A percentile compares a stretch with the other conserved stretches of the same genome.
These are phyloP conservation scores for Triticum monococcum DNA, from an alignment of 176 grass and related monocot genomes.

Conservation along the genomic window DNA sequence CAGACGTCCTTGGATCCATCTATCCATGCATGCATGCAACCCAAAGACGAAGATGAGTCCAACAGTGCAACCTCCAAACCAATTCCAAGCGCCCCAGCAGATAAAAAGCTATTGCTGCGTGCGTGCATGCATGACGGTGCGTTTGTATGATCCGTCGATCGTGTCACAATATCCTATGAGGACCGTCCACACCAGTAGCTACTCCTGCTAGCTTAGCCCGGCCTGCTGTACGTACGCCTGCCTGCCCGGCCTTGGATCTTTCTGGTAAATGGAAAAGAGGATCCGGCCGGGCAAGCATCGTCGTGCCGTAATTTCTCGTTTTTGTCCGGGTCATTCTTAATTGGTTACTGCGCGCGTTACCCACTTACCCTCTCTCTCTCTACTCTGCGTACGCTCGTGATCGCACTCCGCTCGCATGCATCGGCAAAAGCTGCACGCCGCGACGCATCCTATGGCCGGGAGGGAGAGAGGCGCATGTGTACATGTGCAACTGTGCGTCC, in stretches of 20 bases:
- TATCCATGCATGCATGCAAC: neutral
- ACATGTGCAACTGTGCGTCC: neutral
- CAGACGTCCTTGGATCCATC: conserved; percentile 7
- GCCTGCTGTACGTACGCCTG: neutral
- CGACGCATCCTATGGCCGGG: neutral
- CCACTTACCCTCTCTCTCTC: neutral
- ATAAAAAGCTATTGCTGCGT: neutral
- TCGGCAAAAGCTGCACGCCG: neutral
- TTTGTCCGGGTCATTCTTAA: conserved; percentile 1
- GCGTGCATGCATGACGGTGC: neutral
- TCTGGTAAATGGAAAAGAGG: conserved; percentile 32
- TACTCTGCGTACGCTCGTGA: neutral
- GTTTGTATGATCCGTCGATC: neutral
- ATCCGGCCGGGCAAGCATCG: neutral
- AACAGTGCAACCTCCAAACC: neutral
- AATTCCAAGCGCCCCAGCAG: neutral
- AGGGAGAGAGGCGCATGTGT: neutral
- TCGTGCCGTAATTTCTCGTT: neutral
- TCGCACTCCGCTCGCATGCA: neutral
- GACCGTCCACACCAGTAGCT: neutral
- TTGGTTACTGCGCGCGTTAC: neutral
- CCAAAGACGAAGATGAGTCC: neutral
- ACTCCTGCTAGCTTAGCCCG: neutral
- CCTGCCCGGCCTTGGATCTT: conserved; percentile 10
- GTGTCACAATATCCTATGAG: neutral